Conservation (phyloP, 1,139 yeast species). For the Geotrichum fermentans region DNA sequence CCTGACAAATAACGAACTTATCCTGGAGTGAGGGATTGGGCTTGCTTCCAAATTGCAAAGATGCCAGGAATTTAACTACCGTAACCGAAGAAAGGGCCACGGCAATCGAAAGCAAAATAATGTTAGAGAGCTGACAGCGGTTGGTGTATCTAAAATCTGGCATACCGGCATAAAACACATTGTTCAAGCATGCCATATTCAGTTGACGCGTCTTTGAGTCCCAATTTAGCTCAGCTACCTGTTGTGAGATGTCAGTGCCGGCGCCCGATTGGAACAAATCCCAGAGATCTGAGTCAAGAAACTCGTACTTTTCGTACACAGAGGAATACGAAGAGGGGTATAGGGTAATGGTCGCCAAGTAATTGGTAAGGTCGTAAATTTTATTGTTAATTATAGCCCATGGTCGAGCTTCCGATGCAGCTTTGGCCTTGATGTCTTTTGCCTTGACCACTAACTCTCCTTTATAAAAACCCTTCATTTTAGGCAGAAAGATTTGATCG, state of each 20-base stretch:
- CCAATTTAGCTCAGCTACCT: constrained; percentile 30
- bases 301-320: constrained; percentile 31
- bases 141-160: constrained; percentile 40
- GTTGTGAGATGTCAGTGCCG: constrained; percentile 38
- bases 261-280: constrained; percentile 30
- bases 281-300: constrained; percentile 35
- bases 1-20: constrained; percentile 41
- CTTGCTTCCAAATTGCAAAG: constrained; percentile 38
- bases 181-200: constrained; percentile 37
- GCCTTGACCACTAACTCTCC: constrained; percentile 39
- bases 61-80: constrained; percentile 39
- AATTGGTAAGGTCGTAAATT: constrained; percentile 40
- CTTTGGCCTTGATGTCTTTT: constrained; percentile 27
- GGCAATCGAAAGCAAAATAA: constrained; percentile 39
- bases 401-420: constrained; percentile 25
- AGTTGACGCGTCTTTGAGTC: constrained; percentile 29
- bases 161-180: constrained; percentile 35
- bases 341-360: constrained; percentile 32
- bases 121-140: constrained; percentile 40
- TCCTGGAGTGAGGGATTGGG: constrained; percentile 39
- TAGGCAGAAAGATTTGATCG: constrained; percentile 35
- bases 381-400: constrained; percentile 36
- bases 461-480: constrained; percentile 36
- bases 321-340: constrained; percentile 25
- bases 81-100: constrained; percentile 40